Evolutionary conservation across 2,329 filamentous ascomycete genomes (phyloP), one percentile per base, ranked within the genome.

Genomic region (Botryotinia calthae): DNA sequence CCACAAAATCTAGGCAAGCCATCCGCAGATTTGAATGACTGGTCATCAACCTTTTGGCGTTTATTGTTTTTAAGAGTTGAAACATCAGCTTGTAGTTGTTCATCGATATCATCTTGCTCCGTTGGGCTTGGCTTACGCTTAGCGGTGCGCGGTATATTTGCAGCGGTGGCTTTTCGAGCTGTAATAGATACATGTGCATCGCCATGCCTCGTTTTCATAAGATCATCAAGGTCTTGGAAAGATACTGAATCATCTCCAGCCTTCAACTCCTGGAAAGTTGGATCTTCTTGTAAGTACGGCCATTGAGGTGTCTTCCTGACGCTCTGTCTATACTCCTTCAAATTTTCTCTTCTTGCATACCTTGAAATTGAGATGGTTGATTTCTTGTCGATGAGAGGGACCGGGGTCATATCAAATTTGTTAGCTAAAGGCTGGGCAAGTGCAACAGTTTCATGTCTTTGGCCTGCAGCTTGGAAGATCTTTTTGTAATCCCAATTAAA

Each of bases 331-430:
- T 85, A 87, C 22, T 84, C 83, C 44, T 83, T 81, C 28, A 82
- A 73, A 73, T 86, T 84, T 28, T 84, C 81, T 48, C 82, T 81
- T 34, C 81, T 82, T 70, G 84, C 83, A 75, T 83, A 86, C 37
- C 82, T 80, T 3, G 85, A 86, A 61, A 83, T 82, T 64, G 86
- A 82, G 71, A 81, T 82, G 31, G 81, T 81, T 20, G 84, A 82
- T 75, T 84, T 81, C 77, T 83, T 84, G 8, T 83, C 81, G 28
- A 82, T 83, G 40, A 85, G 84, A 56, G 86, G 83, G 46, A 86
- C 83, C 12, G 85, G 82, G 25, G 84, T 82, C 31, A 85, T 84
- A 56, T 81, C 83, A 73, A 84, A 86, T 28, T 80, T 79, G 25
- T 78, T 75, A 6, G 84, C 81, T 1, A 87, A 79, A 31, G 85